Conservation (phyloP, 1,284 basidiomycete species). For the Mycena citricolor region DNA sequence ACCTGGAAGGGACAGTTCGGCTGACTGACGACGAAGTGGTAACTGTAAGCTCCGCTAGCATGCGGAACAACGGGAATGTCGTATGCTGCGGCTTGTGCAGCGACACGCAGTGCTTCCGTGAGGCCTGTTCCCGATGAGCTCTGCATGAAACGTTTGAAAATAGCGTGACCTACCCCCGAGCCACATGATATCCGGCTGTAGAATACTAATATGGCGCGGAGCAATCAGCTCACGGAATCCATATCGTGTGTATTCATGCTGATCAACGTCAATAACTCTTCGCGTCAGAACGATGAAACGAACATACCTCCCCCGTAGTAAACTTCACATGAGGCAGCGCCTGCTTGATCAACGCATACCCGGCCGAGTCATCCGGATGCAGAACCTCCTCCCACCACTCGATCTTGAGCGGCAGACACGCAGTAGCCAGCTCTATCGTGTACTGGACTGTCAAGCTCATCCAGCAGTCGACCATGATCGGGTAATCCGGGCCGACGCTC, state of each 20-base stretch:
- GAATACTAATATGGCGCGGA: conserved; percentile 44
- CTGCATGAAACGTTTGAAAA: neutral
- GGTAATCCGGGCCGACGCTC: conserved; percentile 41
- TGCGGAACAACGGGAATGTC: conserved; percentile 55
- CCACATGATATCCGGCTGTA: conserved; percentile 50
- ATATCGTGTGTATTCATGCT: conserved; percentile 50
- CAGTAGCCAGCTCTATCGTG: conserved; percentile 45
- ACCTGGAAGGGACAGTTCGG: conserved; percentile 36
- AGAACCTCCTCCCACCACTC: conserved; percentile 56
- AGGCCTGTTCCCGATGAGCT: conserved; percentile 29
- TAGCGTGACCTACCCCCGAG: conserved; percentile 33
- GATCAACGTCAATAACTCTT: neutral
- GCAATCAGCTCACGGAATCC: conserved; percentile 55
- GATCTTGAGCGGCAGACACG: conserved; percentile 42
- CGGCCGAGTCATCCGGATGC: conserved; percentile 45
- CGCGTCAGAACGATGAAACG: neutral
- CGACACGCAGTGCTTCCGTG: conserved; percentile 51
- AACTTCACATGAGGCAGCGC: conserved; percentile 47
- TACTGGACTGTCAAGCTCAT: conserved; percentile 47
- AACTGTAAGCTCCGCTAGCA: conserved; percentile 43
- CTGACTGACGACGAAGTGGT: conserved; percentile 39
- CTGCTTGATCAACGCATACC: conserved; percentile 42
- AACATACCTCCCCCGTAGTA: conserved; percentile 47
- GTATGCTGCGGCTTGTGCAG: conserved; percentile 40
- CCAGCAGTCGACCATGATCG: conserved; percentile 47